These are phyloP conservation scores for Xylaria flabelliformis DNA, from an alignment of 495 filamentous ascomycete genomes.

Conservation along the genomic window DNA sequence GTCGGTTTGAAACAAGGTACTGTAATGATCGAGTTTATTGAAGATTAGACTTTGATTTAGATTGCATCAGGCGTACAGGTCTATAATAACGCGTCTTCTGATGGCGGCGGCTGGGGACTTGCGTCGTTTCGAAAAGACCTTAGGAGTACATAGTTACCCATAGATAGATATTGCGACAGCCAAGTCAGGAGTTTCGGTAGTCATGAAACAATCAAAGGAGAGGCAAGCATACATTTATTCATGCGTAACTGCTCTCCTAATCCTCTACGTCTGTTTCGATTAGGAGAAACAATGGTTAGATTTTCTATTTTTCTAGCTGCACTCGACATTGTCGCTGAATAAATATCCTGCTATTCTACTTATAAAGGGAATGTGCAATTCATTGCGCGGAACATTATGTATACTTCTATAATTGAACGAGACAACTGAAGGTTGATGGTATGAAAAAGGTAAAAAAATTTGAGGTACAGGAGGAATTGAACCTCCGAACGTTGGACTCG, in stretches of 20 bases:
- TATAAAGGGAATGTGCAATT: neutral
- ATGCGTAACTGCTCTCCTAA: neutral
- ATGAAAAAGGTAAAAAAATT: neutral
- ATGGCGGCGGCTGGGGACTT: neutral
- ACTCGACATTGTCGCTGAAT: neutral
- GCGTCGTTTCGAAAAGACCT: constrained; percentile 15
- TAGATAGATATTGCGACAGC: constrained; percentile 18
- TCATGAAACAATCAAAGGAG: neutral
- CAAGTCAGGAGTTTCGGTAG: constrained; percentile 8
- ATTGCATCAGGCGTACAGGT: neutral
- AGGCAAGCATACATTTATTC: neutral
- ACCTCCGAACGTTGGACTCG: constrained; percentile 43
- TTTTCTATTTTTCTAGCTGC: neutral
- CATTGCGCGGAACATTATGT: neutral
- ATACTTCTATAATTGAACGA: neutral
- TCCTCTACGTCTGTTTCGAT: neutral
- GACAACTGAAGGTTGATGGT: neutral
- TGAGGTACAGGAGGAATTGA: constrained; percentile 26
- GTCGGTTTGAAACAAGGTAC: constrained; percentile 89
- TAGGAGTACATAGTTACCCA: constrained; percentile 4
- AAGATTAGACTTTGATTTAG: constrained; percentile 56
- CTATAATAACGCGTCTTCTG: constrained; percentile 11
- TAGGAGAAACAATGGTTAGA: neutral
- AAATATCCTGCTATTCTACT: too few species aligned
- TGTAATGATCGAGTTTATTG: constrained; percentile 89